Evolutionary conservation across 257 asterid species (phyloP), one percentile per base, ranked within the genome.

Genomic region (Solanum etuberosum): DNA sequence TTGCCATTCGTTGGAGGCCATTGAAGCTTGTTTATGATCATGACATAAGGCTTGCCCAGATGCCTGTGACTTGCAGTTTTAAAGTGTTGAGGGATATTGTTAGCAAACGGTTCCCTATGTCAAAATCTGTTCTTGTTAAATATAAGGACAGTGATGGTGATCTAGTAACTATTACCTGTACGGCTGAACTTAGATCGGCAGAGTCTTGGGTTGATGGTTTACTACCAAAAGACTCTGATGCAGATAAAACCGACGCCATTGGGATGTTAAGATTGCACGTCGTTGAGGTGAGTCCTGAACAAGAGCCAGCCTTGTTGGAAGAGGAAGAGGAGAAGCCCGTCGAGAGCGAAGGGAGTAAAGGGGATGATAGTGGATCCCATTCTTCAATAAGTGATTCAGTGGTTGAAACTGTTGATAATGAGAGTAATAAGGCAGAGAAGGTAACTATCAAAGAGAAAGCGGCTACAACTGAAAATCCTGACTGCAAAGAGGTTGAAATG

Each of bases 221-320:
- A 77, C 83, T 80, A 86, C 90, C 92, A 3, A 89, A 89, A 88
- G 96, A 90, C 83, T 91, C 93, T 65, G 97, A 93, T 85, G 59
- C 89, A 11, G 94, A 89, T 15, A 91, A 89, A 67, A 92, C 80
- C 23, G 93, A 91, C 42, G 83, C 94, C 23, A 46, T 93, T 84
- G 96, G 93, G 46, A 86, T 91, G 94, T 87, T 97, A 91, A 95
- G 96, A 90, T 88, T 97, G 95, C 96, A 97, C 85, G 81, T 97
- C 87, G 99, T 96, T 85, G 99, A 97, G 91, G 99, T 97, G 91
- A 90, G 94, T 87, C 96, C 98, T 5, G 99, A 97, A 94, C 99
- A 97, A 80, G 99, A 97, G 90, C 99, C 99, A 8, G 95, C 95
- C 35, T 63, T 94, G 80, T 40, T 92, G 72, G 98, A 95, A 89